Evolutionary conservation across 768 basidiomycete species (phyloP), one percentile per base, ranked within the genome.

Genomic region (Suillus ampliporus): DNA sequence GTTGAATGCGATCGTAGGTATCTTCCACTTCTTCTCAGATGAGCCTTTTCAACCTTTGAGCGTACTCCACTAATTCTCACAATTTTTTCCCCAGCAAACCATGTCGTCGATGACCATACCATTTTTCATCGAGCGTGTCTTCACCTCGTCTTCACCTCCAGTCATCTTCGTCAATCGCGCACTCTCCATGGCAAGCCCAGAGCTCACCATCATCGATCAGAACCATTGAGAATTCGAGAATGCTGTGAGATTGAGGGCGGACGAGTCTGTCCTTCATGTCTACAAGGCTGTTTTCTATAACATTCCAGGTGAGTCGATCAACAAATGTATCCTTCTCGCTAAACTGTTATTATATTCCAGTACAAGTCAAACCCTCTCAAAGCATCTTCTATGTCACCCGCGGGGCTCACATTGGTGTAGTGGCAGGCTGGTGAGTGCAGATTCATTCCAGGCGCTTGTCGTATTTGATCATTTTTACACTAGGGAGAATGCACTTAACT

Each of bases 1-100:
- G 46, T 47, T 5, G 46, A 47, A 47, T 23, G 46, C 1, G 23
- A 47, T 47, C 5, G 23, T 47, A 47, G 47, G 47, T 47, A 47
- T 4, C 47, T 47, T 4, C 47, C 47, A 47, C n/a, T n/a, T n/a
- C n/a, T n/a, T n/a, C n/a, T n/a, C n/a, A 31, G 31, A 31, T 26
- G 47, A 47, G 47, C 23, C 47, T 47, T 47, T 47, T 23, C 47
- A 47, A 47, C 47, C 23, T 4, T 47, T 26, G 47, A 47, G 47
- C 23, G 7, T 47, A 5, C 47, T 48, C 47, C 9, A 48, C 47
- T 48, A 5, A 48, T 48, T 23, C 23, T 48, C 47, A 48, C 47
- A 1, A 48, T 48, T 26, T 48, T 48, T 48, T 14, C 23, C 47
- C 47, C 47, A 48, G 47, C 47, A 48, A 7, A 47, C 47, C 5